Evolutionary conservation across 768 basidiomycete genomes (phyloP), one percentile per base, ranked within the genome.

Genomic region (Rickenella mellea): DNA sequence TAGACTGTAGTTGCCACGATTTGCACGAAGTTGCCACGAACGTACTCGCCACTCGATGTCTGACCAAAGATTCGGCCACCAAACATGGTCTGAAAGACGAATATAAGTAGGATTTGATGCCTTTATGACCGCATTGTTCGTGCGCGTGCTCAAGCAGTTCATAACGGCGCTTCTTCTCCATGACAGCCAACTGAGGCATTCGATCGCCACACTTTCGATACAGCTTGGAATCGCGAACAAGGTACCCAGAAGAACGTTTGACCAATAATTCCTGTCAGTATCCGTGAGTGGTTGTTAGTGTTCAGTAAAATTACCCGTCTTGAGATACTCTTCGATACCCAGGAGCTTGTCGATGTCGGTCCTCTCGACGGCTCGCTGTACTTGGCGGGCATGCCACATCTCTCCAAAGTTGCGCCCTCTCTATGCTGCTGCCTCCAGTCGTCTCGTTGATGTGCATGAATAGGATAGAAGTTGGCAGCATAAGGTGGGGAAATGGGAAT

Each of bases 1-100:
- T 42, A 0, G 62, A 49, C 0, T 51, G 46, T 6, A 55, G 42
- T 41, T 67, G 64, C 26, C 64, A 67, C 6, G 51, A 44, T 12
- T 57, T 44, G 46, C 65, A 68, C 0, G 61, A n/a, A n/a, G n/a
- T n/a, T n/a, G n/a, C n/a, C n/a, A n/a, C n/a, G n/a, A 62, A 1
- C 51, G 41, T 0, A 66, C 49, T 27, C 59, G 63, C 38, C 52
- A 62, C 1, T 49, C 29, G 5, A 64, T 38, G 8, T 61, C 47
- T 11, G 53, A 45, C 28, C 55, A 40, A 6, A 56, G 36, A 0
- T 28, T 42, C 0, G 52, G 50, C 54, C 54, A 55, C 21, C 21
- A 54, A 38, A 43, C 50, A 5, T 41, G 30, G 10, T 47, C 44
- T 3, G 6, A 7, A 3, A 52, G 19, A 0, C 11, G 17, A 4